A percentile compares a stretch with the other conserved stretches of the same genome.
Conservation (phyloP, 2,329 filamentous ascomycete genomes). For the Penicillium occitanis region DNA sequence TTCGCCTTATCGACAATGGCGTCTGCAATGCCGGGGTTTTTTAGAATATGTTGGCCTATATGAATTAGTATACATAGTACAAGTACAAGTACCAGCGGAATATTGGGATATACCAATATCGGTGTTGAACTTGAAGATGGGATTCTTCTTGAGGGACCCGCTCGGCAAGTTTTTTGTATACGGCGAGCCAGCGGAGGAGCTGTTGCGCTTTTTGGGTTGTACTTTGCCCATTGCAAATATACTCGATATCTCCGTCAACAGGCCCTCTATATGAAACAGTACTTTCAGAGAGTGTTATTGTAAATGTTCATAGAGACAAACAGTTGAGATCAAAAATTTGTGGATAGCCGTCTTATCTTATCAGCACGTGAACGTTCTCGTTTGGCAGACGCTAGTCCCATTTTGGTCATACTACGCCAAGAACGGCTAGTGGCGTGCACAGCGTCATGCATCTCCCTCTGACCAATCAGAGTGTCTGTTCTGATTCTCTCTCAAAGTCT, state of each 20-base stretch:
- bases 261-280: not conserved
- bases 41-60: slow-evolving; percentile 78
- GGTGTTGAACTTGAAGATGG: slow-evolving; percentile 97
- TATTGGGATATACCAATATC: slow-evolving; percentile 56
- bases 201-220: slow-evolving; percentile 55
- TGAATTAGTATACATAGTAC: not conserved
- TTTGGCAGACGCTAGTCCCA: not conserved
- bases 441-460: not conserved
- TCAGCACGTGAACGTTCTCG: slow-evolving; percentile 19
- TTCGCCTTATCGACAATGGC: slow-evolving; percentile 83
- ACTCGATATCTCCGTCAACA: not conserved
- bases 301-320: not conserved
- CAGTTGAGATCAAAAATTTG: slow-evolving; percentile 15
- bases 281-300: not conserved
- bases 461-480: not conserved
- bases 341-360: slow-evolving; percentile 23
- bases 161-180: slow-evolving; percentile 37
- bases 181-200: slow-evolving; percentile 40
- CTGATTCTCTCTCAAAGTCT: not conserved
- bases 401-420: not conserved
- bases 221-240: slow-evolving; percentile 53
- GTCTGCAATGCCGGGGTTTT: slow-evolving; percentile 82
- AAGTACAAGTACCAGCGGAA: no score
- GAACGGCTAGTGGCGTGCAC: not conserved
- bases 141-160: slow-evolving; percentile 61